These are phyloP conservation scores for Fraxinus cuspidata DNA, from an alignment of 257 asterid genomes.

Conservation along the genomic window DNA sequence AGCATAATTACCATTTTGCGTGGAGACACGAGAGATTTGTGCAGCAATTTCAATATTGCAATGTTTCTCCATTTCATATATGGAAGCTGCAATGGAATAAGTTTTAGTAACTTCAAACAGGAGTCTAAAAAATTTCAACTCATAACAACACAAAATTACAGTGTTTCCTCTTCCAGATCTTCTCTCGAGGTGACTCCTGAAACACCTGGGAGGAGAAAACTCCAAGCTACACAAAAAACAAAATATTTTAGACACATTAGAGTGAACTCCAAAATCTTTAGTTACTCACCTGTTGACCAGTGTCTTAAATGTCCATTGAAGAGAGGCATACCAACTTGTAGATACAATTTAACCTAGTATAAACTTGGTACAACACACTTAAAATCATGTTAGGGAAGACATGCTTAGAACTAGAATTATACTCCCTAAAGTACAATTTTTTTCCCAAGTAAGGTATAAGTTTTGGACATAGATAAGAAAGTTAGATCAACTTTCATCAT, in stretches of 20 bases:
- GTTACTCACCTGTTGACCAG: slow-evolving; percentile 4
- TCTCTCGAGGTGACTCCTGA: slow-evolving; percentile 95
- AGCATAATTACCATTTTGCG: slow-evolving; percentile 58
- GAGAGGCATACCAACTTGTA: not conserved
- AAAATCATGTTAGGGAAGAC: too few relatives aligned
- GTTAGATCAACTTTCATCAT: too few relatives aligned
- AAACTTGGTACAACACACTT: too few relatives aligned
- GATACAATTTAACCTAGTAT: not conserved
- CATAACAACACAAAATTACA: slow-evolving; percentile 44
- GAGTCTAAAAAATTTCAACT: slow-evolving; percentile 24
- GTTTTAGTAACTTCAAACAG: slow-evolving; percentile 28
- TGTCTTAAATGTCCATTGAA: not conserved
- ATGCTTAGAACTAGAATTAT: too few relatives aligned
- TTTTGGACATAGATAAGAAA: too few relatives aligned
- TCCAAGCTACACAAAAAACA: slow-evolving; percentile 71
- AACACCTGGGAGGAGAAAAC: slow-evolving; percentile 97
- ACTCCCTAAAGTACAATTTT: too few relatives aligned
- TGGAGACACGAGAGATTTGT: slow-evolving; percentile 71
- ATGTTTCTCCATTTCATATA: slow-evolving; percentile 94
- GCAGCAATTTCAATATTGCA: slow-evolving; percentile 97
- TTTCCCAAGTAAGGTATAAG: too few relatives aligned
- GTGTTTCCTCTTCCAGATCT: slow-evolving; percentile 86
- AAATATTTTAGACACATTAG: slow-evolving; percentile 27
- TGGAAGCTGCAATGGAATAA: slow-evolving; percentile 69
- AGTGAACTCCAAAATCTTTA: slow-evolving; percentile 16